Conservation (phyloP, 2,329 filamentous ascomycete genomes). For the Eurotiales sp. region DNA sequence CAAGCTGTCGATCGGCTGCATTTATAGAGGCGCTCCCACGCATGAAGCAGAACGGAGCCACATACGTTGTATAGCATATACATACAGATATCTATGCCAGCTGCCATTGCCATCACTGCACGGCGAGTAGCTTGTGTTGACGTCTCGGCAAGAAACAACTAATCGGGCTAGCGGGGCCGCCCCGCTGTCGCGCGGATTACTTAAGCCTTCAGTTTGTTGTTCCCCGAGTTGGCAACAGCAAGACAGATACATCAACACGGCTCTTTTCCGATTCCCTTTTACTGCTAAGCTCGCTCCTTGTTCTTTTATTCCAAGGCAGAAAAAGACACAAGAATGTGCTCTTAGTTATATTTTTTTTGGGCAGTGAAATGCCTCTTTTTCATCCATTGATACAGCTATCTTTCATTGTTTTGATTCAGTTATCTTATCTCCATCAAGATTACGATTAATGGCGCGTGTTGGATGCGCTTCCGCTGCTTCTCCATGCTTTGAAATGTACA, state of each 20-base stretch:
- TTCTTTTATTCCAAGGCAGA: background rate
- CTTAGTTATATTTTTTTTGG: constrained; percentile 1
- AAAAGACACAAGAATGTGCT: background rate
- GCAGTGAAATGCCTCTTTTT: background rate
- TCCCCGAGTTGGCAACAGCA: background rate
- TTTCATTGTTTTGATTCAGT: constrained; percentile 1
- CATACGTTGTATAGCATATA: no score
- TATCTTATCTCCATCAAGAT: constrained; percentile 14
- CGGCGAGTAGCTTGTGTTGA: background rate
- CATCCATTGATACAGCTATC: background rate
- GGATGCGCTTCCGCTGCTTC: constrained; percentile 12
- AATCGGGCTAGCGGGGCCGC: background rate
- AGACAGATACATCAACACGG: background rate
- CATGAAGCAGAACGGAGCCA: no score
- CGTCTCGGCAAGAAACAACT: background rate
- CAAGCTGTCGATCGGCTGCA: no score
- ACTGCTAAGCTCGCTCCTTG: background rate
- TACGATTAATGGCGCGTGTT: constrained; percentile 11
- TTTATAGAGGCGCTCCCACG: no score
- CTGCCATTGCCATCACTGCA: background rate
- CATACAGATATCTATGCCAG: no score
- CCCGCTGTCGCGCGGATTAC: background rate
- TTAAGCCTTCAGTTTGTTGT: background rate
- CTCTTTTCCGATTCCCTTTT: background rate
- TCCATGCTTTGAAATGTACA: constrained; percentile 1